Evolutionary conservation across 768 basidiomycete genomes (phyloP), one percentile per base, ranked within the genome.

Genomic region (Infundibulicybe gibba): DNA sequence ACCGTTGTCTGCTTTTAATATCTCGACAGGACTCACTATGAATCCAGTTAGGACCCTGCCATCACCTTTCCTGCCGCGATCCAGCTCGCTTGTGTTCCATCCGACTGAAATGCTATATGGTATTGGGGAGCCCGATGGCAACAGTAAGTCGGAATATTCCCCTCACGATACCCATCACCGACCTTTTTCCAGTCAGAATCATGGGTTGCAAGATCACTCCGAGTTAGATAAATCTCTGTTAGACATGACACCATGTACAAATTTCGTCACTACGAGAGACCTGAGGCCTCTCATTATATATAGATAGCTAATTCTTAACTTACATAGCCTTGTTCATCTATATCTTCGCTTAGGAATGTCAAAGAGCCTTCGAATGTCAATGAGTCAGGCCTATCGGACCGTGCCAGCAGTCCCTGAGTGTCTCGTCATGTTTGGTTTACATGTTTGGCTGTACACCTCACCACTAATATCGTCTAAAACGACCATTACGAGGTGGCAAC

Each of bases 41-140:
- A 75, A 74, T 41, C 80, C 81, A n/a, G 63, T 76, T n/a, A 75
- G 81, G 40, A 68, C 69, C 6, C 58, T 73, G 34, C 77, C 80
- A 6, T 81, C 80, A 19, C 68, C 79, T 8, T 85, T 73, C 57
- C 81, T 84, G 46, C 81, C 82, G 37, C 70, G 81, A 51, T 69
- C 66, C 48, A 83, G 79, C 38, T 83, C 85, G 25, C 66, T 92
- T 42, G 71, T 76, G 2, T 94, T 93, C 75, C 91, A 94, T 60
- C 90, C 91, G 11, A 74, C 80, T 51, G 88, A 94, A 63, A 92
- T 93, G 91, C 61, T 93, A 52, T 87, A 81, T 55, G 87, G 80
- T 14, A 61, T 84, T 13, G 89, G 89, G 8, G 77, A 79, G 38
- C 76, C 84, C 42, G 89, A 92, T 61, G 89, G 90, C 13, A 73